Base-by-base conservation (phyloP, 2,329 filamentous ascomycete genomes). In the Fusarium tricinctum region DNA sequence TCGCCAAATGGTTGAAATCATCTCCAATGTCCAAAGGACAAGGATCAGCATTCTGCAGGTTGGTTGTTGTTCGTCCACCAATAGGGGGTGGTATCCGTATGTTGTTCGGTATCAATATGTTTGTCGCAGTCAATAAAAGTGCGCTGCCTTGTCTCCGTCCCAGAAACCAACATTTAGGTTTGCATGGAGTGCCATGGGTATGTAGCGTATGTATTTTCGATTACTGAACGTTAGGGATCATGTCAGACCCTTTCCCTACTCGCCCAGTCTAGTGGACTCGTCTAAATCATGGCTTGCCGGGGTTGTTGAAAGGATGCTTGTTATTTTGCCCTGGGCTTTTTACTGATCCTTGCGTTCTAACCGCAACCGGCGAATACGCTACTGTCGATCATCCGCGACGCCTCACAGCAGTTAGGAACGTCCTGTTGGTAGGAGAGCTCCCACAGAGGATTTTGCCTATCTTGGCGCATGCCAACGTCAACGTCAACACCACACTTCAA, bases 331-430 rank as follows among this genome's bases (percentile, higher is more conserved):
- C 33, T 30, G 26, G 42, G 19, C 23, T 42, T 58, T 58, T 53
- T 28, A 61, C 52, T 69, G 42, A 33, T 49, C 30, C 33, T 46
- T 23, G 14, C 9, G 39, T 42, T 23, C 66, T 69, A 67, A 70
- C 66, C 53, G 28, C 23, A 67, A 70, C 49, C 62, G 66, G 56
- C 53, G 49, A 63, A 35, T 44, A 69, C 70, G 66, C 72, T 74
- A 73, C 67, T 63, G 72, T 74, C 72, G 72, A 74, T 74, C 72
- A 71, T 72, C 72, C 70, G 72, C 59, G 51, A 66, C 69, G 70
- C 69, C 58, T 72, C 48, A 46, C 61, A 61, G 52, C 46, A 30
- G 28, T 53, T 38, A 45, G 32, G 30, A 45, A 58, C 35, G 44
- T 48, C 59, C 30, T 32, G 54, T 47, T 66, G 51, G 33, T 62